phyloP scores from a whole-genome alignment of 2,329 filamentous ascomycete genomes.

The Ophiostoma tasmaniense region DNA sequence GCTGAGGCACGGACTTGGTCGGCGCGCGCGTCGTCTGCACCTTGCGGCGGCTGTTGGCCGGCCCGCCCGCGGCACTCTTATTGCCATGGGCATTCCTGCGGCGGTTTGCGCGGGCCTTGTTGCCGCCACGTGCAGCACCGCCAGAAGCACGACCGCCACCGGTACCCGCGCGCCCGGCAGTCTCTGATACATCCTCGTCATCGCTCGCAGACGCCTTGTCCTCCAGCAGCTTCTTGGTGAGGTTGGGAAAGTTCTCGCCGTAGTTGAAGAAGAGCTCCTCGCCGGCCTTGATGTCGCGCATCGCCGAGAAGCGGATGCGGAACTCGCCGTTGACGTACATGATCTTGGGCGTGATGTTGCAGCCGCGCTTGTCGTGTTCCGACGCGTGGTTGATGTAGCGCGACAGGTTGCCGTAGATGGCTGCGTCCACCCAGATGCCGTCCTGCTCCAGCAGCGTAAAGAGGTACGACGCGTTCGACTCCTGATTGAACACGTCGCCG shows the following conservation, averaged over 20 bases:
- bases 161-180: no score
- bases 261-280: conserved; percentile 81
- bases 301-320: conserved; percentile 65
- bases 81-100: no score
- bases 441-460: conserved; percentile 53
- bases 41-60: conserved; percentile 6
- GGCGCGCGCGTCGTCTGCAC: conserved; percentile 9
- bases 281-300: conserved; percentile 57
- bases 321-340: conserved; percentile 67
- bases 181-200: conserved; percentile 10
- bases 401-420: conserved; percentile 69
- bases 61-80: not conserved
- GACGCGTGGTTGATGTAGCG: conserved; percentile 76
- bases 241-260: conserved; percentile 57
- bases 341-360: conserved; percentile 56
- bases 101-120: not conserved
- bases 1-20: conserved; percentile 9
- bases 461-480: conserved; percentile 56
- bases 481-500: conserved; percentile 53
- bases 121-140: not conserved
- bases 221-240: conserved; percentile 45
- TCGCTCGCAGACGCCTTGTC: conserved; percentile 29
- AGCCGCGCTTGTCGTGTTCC: conserved; percentile 37
- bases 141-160: not conserved
- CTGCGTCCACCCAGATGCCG: conserved; percentile 63